Evolutionary conservation across 2,329 filamentous ascomycete genomes (phyloP).

Genomic region (Colletotrichum euphorbiae): DNA sequence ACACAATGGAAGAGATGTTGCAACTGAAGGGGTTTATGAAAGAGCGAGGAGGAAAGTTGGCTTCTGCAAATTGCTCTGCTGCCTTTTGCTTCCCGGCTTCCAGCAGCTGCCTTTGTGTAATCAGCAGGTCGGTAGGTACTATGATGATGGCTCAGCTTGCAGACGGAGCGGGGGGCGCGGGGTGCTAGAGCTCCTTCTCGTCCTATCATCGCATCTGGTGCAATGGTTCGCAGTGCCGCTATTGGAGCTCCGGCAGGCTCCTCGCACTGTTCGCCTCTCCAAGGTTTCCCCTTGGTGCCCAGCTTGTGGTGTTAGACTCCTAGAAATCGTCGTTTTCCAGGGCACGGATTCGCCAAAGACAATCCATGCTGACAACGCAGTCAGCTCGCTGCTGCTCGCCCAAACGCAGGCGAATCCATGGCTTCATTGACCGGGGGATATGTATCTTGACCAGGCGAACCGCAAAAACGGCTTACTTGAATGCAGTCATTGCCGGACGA

Average conservation of each 20-base stretch:
- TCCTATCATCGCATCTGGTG: slow-evolving; percentile 26
- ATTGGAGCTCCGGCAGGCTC: slow-evolving; percentile 28
- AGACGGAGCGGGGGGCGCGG: slow-evolving; percentile 35
- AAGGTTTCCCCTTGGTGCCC: background rate
- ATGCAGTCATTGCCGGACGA: background rate
- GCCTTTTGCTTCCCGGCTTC: slow-evolving; percentile 16
- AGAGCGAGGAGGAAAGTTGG: slow-evolving; percentile 10
- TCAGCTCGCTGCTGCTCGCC: too few species aligned
- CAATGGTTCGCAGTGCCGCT: slow-evolving; percentile 32
- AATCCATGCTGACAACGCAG: background rate
- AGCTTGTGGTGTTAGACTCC: background rate
- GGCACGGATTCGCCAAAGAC: too few species aligned
- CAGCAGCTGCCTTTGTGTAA: slow-evolving; percentile 21
- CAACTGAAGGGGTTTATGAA: background rate
- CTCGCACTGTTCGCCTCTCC: background rate
- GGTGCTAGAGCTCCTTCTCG: slow-evolving; percentile 26
- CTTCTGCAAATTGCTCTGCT: slow-evolving; percentile 4
- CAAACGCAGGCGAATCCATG: slow-evolving; percentile 7
- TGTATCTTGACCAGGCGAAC: background rate
- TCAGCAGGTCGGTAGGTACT: background rate
- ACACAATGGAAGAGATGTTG: background rate
- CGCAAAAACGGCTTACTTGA: background rate
- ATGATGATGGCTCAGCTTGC: slow-evolving; percentile 32
- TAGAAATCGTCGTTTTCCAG: too few species aligned
- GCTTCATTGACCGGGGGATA: slow-evolving; percentile 7